phyloP scores from a whole-genome alignment of 179 eudicot species.

The Spinacia oleracea region DNA sequence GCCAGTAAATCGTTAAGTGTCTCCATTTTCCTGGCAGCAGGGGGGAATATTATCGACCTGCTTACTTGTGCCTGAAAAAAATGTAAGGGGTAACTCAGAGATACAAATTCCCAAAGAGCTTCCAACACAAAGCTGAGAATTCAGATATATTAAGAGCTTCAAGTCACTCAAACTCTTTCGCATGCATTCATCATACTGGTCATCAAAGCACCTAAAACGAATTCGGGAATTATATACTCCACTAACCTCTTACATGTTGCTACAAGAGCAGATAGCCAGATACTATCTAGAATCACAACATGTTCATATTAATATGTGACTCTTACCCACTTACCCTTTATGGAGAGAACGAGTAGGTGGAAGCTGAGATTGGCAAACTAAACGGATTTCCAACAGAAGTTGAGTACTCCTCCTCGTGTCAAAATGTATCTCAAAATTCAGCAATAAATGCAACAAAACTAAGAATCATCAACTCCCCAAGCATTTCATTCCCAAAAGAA shows the following conservation, averaged over 20 bases:
- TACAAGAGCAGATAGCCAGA: background rate
- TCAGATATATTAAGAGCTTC: background rate
- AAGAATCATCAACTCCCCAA: background rate
- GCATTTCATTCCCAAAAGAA: background rate
- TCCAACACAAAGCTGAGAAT: background rate
- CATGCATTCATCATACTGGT: background rate
- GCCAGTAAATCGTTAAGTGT: slow-evolving; percentile 96
- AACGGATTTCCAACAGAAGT: background rate
- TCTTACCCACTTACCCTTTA: background rate
- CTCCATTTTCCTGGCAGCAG: slow-evolving; percentile 98
- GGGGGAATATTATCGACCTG: slow-evolving; percentile 59
- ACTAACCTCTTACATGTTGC: background rate
- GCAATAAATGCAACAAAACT: background rate
- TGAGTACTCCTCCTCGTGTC: background rate
- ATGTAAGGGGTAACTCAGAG: slow-evolving; percentile 25
- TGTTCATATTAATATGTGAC: background rate
- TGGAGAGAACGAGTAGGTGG: background rate
- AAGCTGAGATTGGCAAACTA: background rate
- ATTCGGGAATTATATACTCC: background rate
- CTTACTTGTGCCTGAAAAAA: slow-evolving; percentile 45
- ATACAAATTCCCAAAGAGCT: background rate
- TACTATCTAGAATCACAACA: background rate
- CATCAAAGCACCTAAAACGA: slow-evolving; percentile 5
- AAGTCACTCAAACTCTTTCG: background rate
- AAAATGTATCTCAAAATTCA: background rate